phyloP scores from a whole-genome alignment of 148 eudicot genomes.

The Fagopyrum homotropicum region DNA sequence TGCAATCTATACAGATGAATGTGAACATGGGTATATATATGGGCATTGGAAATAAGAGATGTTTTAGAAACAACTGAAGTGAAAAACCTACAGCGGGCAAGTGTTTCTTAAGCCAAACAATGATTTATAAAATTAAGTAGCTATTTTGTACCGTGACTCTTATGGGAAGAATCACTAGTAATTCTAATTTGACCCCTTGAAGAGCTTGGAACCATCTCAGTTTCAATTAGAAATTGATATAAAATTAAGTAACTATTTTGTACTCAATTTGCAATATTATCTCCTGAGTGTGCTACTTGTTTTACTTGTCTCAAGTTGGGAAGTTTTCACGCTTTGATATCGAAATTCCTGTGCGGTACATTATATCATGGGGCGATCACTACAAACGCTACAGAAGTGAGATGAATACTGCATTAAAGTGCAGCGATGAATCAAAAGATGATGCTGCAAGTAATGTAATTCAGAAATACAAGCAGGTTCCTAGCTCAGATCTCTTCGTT shows the following conservation, averaged over 20 bases:
- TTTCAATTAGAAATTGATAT: no score
- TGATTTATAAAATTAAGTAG: background rate
- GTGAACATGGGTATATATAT: background rate
- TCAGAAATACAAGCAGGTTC: slow-evolving; percentile 51
- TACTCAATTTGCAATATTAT: background rate
- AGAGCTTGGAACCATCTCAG: background rate
- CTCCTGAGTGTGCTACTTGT: background rate
- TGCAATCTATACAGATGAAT: background rate
- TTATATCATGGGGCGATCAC: slow-evolving; percentile 30
- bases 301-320: slow-evolving; percentile 23
- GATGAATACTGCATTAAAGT: slow-evolving; percentile 30
- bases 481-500: background rate
- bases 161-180: background rate
- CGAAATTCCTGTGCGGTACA: slow-evolving; percentile 23
- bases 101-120: background rate
- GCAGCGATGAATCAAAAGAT: slow-evolving; percentile 18
- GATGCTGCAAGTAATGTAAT: slow-evolving; percentile 30
- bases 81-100: background rate
- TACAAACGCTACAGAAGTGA: slow-evolving; percentile 34
- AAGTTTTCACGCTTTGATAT: slow-evolving; percentile 42
- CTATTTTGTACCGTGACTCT: background rate
- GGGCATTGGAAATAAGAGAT: background rate
- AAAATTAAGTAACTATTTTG: no score
- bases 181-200: background rate
- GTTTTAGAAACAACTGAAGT: background rate